Conservation (phyloP, 2,329 filamentous ascomycete species). For the Fusarium sp. region DNA sequence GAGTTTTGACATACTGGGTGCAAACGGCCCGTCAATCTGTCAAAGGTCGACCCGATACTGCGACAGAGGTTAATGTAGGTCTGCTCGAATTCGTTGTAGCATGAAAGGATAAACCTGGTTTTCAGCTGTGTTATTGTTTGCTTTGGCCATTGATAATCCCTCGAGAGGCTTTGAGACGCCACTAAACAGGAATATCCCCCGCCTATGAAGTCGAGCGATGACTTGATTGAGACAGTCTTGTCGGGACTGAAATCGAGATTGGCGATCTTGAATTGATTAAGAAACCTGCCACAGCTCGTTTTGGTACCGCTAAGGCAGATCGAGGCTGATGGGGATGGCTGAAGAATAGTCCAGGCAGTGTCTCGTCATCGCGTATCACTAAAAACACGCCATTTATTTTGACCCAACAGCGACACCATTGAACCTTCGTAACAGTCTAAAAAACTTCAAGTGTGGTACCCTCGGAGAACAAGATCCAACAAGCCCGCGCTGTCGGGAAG, state of each 20-base stretch:
- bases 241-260: slow-evolving; percentile 37
- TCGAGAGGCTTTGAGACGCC: slow-evolving; percentile 14
- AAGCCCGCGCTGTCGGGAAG: slow-evolving; percentile 8
- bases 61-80: slow-evolving; percentile 9
- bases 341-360: slow-evolving; percentile 4
- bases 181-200: slow-evolving; percentile 33
- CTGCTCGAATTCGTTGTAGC: slow-evolving; percentile 13
- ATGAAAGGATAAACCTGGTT: slow-evolving; percentile 12
- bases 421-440: neutral
- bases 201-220: slow-evolving; percentile 15
- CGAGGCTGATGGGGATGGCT: slow-evolving; percentile 25
- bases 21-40: slow-evolving; percentile 1
- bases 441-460: slow-evolving; percentile 14
- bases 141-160: slow-evolving; percentile 3
- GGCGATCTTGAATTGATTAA: slow-evolving; percentile 31
- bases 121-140: slow-evolving; percentile 10
- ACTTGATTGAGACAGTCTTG: slow-evolving; percentile 29
- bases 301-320: slow-evolving; percentile 21
- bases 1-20: neutral
- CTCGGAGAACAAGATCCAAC: neutral
- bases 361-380: slow-evolving; percentile 36
- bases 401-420: neutral
- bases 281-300: slow-evolving; percentile 17
- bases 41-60: neutral
- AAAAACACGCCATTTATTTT: slow-evolving; percentile 23